Base-by-base conservation (phyloP, 306 rosid genomes). In the Vigna nakashimae region DNA sequence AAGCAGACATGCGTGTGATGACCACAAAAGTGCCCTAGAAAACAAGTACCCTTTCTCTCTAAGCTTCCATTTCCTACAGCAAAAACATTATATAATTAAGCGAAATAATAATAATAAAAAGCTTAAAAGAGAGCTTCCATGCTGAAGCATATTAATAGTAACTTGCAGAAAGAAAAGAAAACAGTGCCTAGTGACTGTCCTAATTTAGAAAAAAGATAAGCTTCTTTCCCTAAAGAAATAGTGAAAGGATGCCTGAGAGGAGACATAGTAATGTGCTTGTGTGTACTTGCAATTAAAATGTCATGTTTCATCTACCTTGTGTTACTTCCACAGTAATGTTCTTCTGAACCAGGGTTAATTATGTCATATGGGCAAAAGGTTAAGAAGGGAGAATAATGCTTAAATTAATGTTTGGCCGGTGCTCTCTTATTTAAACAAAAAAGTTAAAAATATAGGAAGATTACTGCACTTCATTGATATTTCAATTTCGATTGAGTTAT, bases 1-100 rank as follows among this genome's bases (percentile, higher is more conserved):
- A 86, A 84, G 73, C 75, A 77, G 76, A 91, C 98, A 93, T 90
- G 96, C 96, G 90, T 90, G 89, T 86, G 94, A 86, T 86, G 96
- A 86, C 94, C 94, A 87, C 88, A 80, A 86, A 88, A 74, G 84
- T 74, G 81, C 75, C 86, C 77, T 78, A 80, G 63, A 86, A 88
- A 80, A 58, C 80, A 81, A 75, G 52, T 78, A 73, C 69, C 64
- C 84, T 78, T 82, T 78, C 71, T 60, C 77, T 84, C 72, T 73
- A 73, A 76, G 79, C 74, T 74, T 82, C 74, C 82, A 77, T 76
- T 76, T 82, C 86, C 80, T 78, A 81, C 63, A 52, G 2, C 7
- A 51, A 72, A 73, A 82, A 20, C 5, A 43, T 58, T 40, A 63
- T 70, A 77, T 71, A 45, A 73, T 73, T 26, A 56, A 56, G 51